These are phyloP conservation scores for Xerocomellus dryophilus DNA, from an alignment of 768 basidiomycete species.

Conservation along the genomic window DNA sequence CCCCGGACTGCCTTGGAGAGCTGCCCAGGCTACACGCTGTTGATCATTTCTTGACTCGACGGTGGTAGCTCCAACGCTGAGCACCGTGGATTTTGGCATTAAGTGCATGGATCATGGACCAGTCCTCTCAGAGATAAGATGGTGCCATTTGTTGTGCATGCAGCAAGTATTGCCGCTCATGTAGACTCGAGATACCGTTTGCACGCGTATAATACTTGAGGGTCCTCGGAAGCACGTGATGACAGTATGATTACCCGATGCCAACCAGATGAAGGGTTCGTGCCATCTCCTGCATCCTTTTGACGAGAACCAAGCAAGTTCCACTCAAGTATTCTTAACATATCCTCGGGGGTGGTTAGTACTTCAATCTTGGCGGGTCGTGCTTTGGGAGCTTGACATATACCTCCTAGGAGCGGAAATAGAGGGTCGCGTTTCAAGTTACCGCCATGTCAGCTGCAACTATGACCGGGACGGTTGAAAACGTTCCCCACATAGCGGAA, in stretches of 20 bases:
- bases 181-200: neutral
- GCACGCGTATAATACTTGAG: too few species aligned
- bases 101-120: neutral
- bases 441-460: conserved; percentile 9
- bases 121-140: neutral
- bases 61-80: too few species aligned
- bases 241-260: too few species aligned
- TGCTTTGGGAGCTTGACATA: neutral
- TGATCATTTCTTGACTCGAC: neutral
- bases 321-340: neutral
- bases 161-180: too few species aligned
- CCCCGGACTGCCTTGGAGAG: neutral
- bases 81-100: neutral
- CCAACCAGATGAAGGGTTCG: too few species aligned
- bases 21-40: neutral
- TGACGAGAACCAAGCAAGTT: neutral
- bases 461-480: neutral
- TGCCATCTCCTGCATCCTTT: too few species aligned
- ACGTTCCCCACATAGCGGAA: neutral
- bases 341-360: conserved; percentile 1
- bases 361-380: neutral
- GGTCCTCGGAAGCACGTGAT: neutral
- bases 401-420: neutral
- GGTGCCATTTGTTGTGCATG: too few species aligned
- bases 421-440: neutral